Evolutionary conservation across 257 asterid genomes (phyloP).

Genomic region (Solanum infundibuliforme): DNA sequence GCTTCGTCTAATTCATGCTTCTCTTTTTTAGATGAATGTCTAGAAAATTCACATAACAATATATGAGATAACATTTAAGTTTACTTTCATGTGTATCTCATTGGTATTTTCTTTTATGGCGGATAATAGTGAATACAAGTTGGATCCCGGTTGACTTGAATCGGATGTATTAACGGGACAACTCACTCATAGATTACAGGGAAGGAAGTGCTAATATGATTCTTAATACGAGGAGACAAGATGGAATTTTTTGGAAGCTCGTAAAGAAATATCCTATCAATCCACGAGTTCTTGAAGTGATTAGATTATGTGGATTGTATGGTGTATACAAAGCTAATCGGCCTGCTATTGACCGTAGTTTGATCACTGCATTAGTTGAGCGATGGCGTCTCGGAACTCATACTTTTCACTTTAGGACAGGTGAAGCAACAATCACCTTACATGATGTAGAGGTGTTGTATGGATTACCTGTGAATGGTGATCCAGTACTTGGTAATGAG

Average conservation of each 20-base stretch:
- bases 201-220: neutral
- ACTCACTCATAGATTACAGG: neutral
- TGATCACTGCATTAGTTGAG: neutral
- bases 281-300: neutral
- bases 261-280: neutral
- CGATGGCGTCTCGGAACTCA: too few species aligned
- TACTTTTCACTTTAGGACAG: neutral
- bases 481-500: neutral
- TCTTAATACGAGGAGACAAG: neutral
- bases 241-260: neutral
- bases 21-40: too few species aligned
- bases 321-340: too few species aligned
- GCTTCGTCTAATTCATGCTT: too few species aligned
- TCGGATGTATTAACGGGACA: neutral
- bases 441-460: neutral
- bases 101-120: neutral
- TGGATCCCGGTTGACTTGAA: neutral
- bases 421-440: neutral
- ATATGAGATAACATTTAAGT: too few species aligned
- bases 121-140: neutral
- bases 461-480: neutral
- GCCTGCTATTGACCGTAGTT: neutral
- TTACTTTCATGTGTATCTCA: too few species aligned
- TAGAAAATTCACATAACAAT: too few species aligned
- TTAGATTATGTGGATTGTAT: too few species aligned